These are phyloP conservation scores for Scedosporium dehoogii DNA, from an alignment of 2,329 filamentous ascomycete species.

Conservation along the genomic window DNA sequence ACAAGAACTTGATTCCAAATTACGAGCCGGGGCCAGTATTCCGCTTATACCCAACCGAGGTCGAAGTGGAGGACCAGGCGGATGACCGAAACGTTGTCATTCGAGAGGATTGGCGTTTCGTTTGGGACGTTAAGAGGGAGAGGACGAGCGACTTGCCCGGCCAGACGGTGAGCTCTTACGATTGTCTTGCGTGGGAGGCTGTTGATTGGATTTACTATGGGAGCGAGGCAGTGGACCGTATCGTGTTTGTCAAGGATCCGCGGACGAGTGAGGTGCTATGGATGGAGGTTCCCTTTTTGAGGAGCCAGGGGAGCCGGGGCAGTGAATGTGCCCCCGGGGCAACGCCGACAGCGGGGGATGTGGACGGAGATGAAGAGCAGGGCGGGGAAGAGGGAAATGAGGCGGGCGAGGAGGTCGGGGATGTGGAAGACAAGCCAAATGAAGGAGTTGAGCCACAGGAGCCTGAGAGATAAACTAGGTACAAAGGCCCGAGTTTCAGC, in stretches of 20 bases:
- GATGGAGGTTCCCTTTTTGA: conserved; percentile 14
- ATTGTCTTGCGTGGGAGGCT: conserved; percentile 13
- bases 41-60: conserved; percentile 11
- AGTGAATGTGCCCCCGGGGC: background rate
- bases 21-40: conserved; percentile 1
- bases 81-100: conserved; percentile 8
- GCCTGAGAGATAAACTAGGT: background rate
- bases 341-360: background rate
- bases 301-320: conserved; percentile 1
- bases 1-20: conserved; percentile 9
- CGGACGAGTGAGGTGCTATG: conserved; percentile 11
- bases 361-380: background rate
- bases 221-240: conserved; percentile 11
- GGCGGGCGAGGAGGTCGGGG: background rate
- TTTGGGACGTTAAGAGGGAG: conserved; percentile 8
- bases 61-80: background rate
- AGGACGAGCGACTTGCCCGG: conserved; percentile 11
- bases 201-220: conserved; percentile 16
- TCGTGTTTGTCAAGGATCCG: conserved; percentile 14
- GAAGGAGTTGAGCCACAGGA: background rate
- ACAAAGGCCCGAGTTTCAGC: too few species aligned
- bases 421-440: background rate
- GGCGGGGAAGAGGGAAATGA: background rate
- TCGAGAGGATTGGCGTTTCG: conserved; percentile 13
- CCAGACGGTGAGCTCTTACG: conserved; percentile 8